Evolutionary conservation across 2,329 filamentous ascomycete genomes (phyloP).

Genomic region (Fusarium sp.): DNA sequence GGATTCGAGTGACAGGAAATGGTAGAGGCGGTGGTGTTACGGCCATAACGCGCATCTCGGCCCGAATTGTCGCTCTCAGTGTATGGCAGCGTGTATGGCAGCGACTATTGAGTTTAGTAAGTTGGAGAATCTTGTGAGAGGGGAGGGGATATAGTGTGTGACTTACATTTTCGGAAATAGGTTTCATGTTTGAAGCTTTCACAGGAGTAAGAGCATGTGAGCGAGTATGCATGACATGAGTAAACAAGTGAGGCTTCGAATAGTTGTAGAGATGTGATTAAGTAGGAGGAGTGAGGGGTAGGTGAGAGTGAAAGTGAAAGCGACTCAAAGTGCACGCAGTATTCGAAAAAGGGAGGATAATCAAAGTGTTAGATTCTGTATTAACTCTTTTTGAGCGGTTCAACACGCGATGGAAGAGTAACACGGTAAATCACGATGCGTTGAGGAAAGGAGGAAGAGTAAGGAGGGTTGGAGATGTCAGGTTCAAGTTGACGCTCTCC

Average conservation of each 20-base stretch:
- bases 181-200: constrained; percentile 27
- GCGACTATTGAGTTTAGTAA: constrained; percentile 28
- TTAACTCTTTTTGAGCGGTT: constrained; percentile 1
- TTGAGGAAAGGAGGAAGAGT: neutral
- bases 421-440: constrained; percentile 2
- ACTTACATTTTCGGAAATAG: constrained; percentile 17
- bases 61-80: constrained; percentile 37
- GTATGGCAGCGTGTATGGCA: constrained; percentile 26
- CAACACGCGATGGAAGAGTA: constrained; percentile 11
- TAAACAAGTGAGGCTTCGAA: neutral
- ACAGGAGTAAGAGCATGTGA: neutral
- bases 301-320: neutral
- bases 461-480: neutral
- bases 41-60: constrained; percentile 29
- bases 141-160: neutral
- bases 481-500: neutral
- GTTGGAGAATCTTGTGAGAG: neutral
- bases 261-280: neutral
- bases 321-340: neutral
- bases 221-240: neutral
- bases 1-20: constrained; percentile 27
- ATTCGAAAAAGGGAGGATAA: neutral
- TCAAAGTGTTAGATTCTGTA: neutral
- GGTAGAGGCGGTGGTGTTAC: constrained; percentile 33
- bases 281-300: neutral